Evolutionary conservation across 495 filamentous ascomycete species (phyloP), one percentile per base, ranked within the genome.

Genomic region (Talaromyces wortmannii): DNA sequence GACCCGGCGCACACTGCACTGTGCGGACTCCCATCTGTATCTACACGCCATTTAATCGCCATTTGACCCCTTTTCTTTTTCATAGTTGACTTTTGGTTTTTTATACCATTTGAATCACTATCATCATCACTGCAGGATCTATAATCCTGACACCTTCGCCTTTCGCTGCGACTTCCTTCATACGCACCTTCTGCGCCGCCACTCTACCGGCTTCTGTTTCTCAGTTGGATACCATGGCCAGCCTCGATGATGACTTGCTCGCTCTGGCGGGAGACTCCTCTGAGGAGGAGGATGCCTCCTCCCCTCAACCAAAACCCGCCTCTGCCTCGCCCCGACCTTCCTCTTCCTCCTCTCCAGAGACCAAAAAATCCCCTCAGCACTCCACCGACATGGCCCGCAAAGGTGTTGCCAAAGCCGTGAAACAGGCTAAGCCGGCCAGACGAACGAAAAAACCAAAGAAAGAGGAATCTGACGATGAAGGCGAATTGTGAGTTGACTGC

Each of bases 191-290:
- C 10, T 50, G 12, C 29, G 17, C n/a, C 5, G 48, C 15, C 48
- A 40, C 8, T 40, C 36, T 40, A 2, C 8, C 8, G 36, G 36
- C 8, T 10, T 13, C 50, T 18, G 15, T 52, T 52, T 52, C 33
- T 29, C 17, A 48, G 44, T 29, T 42, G 44, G 46, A 13, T 59
- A 74, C 53, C 29, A 78, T 78, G 75, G 67, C 75, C 76, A 84
- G 90, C 62, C 78, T 95, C 57, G 91, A 96, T 63, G 89, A 89
- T 52, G 90, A 95, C 70, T 79, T 96, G 61, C 86, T 96, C 52
- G 90, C 88, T 57, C 81, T 96, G 52, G 91, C 91, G 15, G 91
- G 90, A 68, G 75, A 75, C 53, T 63, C 71, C 61, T 80, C 78
- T 55, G 82, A 84, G 57, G 82, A 83, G 56, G 78, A 82, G 55